Evolutionary conservation across 331 rosid genomes (phyloP).

Genomic region (Quercus lobata): DNA sequence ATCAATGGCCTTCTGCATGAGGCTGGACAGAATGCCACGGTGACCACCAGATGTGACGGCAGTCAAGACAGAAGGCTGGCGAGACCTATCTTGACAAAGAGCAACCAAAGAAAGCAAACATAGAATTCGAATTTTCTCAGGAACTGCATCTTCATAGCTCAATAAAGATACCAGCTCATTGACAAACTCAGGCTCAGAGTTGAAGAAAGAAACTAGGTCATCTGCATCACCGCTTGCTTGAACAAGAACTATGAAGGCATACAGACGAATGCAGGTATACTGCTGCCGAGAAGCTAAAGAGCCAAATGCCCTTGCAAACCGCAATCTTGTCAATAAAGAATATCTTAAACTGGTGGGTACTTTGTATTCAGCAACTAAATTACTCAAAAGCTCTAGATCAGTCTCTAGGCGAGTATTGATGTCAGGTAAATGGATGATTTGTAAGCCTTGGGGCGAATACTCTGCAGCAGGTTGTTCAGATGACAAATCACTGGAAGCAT

Average conservation of each 20-base stretch:
- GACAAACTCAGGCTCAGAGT: constrained; percentile 95
- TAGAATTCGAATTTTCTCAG: constrained; percentile 73
- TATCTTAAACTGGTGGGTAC: constrained; percentile 79
- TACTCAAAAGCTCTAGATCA: constrained; percentile 77
- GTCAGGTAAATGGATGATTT: constrained; percentile 66
- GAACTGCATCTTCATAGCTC: constrained; percentile 83
- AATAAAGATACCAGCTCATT: constrained; percentile 80
- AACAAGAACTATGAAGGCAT: constrained; percentile 89
- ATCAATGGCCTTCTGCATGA: constrained; percentile 92
- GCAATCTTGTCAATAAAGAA: constrained; percentile 88
- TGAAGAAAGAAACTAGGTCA: constrained; percentile 82
- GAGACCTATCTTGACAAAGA: constrained; percentile 91
- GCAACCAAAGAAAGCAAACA: constrained; percentile 90
- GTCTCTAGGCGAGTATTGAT: constrained; percentile 60
- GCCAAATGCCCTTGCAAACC: constrained; percentile 94
- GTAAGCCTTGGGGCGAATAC: constrained; percentile 55
- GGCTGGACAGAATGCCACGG: constrained; percentile 91
- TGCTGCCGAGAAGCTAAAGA: constrained; percentile 79
- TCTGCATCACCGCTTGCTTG: constrained; percentile 88
- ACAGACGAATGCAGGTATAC: constrained; percentile 86
- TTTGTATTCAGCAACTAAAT: constrained; percentile 67
- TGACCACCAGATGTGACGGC: constrained; percentile 98
- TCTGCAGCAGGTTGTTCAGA: constrained; percentile 38
- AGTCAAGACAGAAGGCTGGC: constrained; percentile 73
- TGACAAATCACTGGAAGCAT: constrained; percentile 61